A percentile compares a stretch with the other conserved stretches of the same genome.
These are phyloP conservation scores for Sungouiella blattae DNA, from an alignment of 805 yeast species.

Conservation along the genomic window DNA sequence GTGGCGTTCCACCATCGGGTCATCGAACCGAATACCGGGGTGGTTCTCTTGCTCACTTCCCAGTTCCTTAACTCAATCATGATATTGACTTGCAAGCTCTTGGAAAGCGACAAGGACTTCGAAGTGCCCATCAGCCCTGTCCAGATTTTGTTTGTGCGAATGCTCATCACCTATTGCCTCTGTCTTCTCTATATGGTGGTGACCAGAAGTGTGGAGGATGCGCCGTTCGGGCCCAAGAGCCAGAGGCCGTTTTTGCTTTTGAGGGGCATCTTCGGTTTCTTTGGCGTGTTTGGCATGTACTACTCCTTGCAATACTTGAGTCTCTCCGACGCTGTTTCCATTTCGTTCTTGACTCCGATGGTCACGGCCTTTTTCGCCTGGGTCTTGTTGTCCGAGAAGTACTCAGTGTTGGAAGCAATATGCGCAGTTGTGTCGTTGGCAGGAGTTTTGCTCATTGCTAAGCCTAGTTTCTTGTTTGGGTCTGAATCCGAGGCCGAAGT, in stretches of 20 bases:
- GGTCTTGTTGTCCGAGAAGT: slow-evolving; percentile 60
- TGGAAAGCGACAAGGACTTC: slow-evolving; percentile 62
- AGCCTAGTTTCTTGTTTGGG: slow-evolving; percentile 73
- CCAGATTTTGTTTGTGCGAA: slow-evolving; percentile 74
- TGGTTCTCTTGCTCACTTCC: slow-evolving; percentile 53
- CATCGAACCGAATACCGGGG: slow-evolving; percentile 38
- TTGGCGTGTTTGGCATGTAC: slow-evolving; percentile 79
- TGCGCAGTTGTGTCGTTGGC: slow-evolving; percentile 66
- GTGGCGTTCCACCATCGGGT: slow-evolving; percentile 3
- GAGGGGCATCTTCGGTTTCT: slow-evolving; percentile 66
- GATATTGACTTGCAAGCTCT: slow-evolving; percentile 71
- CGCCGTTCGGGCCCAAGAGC: slow-evolving; percentile 67
- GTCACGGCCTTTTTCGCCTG: slow-evolving; percentile 74
- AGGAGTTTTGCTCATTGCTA: slow-evolving; percentile 79
- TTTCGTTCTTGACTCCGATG: slow-evolving; percentile 75
- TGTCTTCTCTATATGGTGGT: slow-evolving; percentile 55
- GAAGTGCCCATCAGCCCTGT: slow-evolving; percentile 66
- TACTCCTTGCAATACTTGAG: slow-evolving; percentile 69
- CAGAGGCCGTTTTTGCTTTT: slow-evolving; percentile 50
- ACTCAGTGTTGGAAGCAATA: slow-evolving; percentile 60
- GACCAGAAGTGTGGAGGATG: slow-evolving; percentile 49
- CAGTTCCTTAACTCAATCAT: slow-evolving; percentile 75
- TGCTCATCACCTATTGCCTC: slow-evolving; percentile 64
- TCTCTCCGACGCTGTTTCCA: slow-evolving; percentile 76
- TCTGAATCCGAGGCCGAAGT: slow-evolving; percentile 25